A percentile compares a stretch with the other conserved stretches of the same genome.
These are phyloP conservation scores for Cercospora beticola DNA, from an alignment of 2,329 filamentous ascomycete species.

Conservation along the genomic window DNA sequence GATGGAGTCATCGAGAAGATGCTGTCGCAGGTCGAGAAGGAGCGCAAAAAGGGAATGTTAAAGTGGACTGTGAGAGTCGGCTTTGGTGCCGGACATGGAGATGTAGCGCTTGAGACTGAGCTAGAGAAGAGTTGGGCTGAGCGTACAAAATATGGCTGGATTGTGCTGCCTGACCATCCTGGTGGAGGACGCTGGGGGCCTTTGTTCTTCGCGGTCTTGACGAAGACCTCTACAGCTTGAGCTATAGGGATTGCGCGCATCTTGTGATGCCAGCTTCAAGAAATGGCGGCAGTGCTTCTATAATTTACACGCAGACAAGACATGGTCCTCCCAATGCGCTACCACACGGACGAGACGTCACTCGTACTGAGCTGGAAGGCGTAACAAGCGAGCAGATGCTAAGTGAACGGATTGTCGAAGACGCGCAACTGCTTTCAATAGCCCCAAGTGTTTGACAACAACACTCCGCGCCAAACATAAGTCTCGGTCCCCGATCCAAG, in stretches of 20 bases:
- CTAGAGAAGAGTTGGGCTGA: constrained; percentile 31
- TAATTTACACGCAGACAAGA: too few species aligned
- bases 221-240: constrained; percentile 31
- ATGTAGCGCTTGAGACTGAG: constrained; percentile 21
- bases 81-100: constrained; percentile 21
- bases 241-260: not conserved
- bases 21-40: constrained; percentile 39
- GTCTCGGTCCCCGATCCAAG: too few species aligned
- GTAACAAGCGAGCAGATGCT: not conserved
- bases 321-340: too few species aligned
- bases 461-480: too few species aligned
- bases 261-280: not conserved
- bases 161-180: constrained; percentile 44
- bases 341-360: not conserved
- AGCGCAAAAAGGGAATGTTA: constrained; percentile 38
- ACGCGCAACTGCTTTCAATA: too few species aligned
- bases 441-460: too few species aligned
- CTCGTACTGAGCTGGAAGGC: not conserved
- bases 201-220: constrained; percentile 43
- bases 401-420: too few species aligned
- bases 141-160: constrained; percentile 43
- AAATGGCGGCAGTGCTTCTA: too few species aligned
- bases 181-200: constrained; percentile 42
- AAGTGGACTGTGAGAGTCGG: constrained; percentile 38
- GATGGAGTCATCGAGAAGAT: constrained; percentile 43